Evolutionary conservation across 2,329 filamentous ascomycete genomes (phyloP), one percentile per base, ranked within the genome.

Genomic region (Hansfordia pulvinata): DNA sequence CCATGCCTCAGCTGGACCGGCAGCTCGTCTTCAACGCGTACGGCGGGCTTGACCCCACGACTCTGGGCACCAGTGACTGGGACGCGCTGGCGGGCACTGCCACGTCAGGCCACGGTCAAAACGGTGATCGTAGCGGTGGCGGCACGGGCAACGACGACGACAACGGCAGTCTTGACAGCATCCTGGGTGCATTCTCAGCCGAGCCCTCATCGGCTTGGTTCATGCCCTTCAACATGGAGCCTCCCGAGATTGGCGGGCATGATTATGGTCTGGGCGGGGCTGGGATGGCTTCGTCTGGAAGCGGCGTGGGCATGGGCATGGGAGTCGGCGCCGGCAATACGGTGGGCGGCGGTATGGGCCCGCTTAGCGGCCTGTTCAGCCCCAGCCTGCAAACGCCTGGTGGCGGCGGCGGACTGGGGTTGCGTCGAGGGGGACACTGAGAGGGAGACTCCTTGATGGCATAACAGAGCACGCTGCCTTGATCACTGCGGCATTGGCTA

Each of bases 221-320:
- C 50, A 75, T 93, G 60, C 84, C 86, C 2, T 93, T 93, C 53
- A 92, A 93, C 46, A 73, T 93, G 53, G 81, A 90, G 31, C 81
- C 84, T 12, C 74, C 80, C 0, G 69, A 73, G 30, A 52, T 69
- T 21, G 54, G 56, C 6, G 63, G 64, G 28, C 64, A 68, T 19
- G 36, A 22, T 22, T 22, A 6, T 7, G 20, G 19, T 10, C 13
- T 10, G 10, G 10, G 5, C 6, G n/a, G 20, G 6, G 20, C 20
- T 22, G n/a, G 6, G n/a, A 22, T 11, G 20, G 10, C 10, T 11
- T 22, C n/a, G 20, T 22, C 6, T 22, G 6, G 10, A n/a, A n/a
- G n/a, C n/a, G n/a, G n/a, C n/a, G n/a, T n/a, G n/a, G n/a, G n/a
- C n/a, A n/a, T n/a, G 19, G 10, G 10, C 19, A 10, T 5, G 19